Conservation (phyloP, 2,329 filamentous ascomycete species). For the Diaporthe sp. region DNA sequence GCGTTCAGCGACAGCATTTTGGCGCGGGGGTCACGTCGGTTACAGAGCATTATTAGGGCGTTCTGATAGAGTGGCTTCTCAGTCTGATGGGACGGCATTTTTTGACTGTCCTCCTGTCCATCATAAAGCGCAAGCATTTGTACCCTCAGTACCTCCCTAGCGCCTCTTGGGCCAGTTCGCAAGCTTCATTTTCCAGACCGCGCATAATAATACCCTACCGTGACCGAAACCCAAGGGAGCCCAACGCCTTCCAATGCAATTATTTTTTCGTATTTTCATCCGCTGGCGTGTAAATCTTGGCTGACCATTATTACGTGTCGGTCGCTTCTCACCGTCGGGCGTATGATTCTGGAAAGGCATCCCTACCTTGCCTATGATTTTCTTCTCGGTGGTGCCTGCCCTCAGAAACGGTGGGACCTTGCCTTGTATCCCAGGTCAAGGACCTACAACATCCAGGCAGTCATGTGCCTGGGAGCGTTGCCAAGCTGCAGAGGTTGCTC, state of each 20-base stretch:
- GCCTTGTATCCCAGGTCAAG: not conserved
- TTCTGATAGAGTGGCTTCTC: conserved; percentile 28
- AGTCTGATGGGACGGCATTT: conserved; percentile 9
- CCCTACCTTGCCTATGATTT: not conserved
- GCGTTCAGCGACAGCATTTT: conserved; percentile 25
- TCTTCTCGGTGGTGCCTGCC: not conserved
- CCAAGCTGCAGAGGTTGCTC: not conserved
- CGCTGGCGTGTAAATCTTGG: conserved; percentile 7
- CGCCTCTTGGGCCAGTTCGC: conserved; percentile 9
- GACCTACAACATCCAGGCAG: not conserved
- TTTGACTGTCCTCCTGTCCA: conserved; percentile 20
- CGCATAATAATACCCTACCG: conserved; percentile 18
- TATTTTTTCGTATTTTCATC: conserved; percentile 33
- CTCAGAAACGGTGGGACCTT: not conserved
- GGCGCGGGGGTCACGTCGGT: conserved; percentile 12
- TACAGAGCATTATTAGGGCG: conserved; percentile 24
- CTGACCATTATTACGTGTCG: not conserved
- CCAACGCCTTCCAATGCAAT: conserved; percentile 40
- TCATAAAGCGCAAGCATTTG: conserved; percentile 1
- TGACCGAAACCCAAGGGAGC: conserved; percentile 28
- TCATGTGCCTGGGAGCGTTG: not conserved
- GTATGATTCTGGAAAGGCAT: not conserved
- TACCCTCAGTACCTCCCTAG: conserved; percentile 5
- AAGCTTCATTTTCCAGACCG: conserved; percentile 29
- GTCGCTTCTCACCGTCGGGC: not conserved